Conservation (phyloP, 495 filamentous ascomycete species). For the Xylaria palmicola region DNA sequence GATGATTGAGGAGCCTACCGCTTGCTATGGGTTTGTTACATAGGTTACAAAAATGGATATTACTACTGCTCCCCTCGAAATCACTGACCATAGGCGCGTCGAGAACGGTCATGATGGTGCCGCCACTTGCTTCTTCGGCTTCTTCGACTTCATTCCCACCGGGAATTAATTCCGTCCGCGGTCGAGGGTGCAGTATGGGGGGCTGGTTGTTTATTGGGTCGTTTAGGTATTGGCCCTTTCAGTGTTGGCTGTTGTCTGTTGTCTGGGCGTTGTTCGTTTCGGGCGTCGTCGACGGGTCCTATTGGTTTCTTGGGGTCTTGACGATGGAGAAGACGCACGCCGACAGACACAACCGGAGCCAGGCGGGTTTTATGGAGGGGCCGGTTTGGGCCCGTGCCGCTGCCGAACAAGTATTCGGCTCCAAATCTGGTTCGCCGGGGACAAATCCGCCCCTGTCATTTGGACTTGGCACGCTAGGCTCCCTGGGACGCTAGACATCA, state of each 20-base stretch:
- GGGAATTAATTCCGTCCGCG: background rate
- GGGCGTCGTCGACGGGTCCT: too few species aligned
- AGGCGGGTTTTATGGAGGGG: slow-evolving; percentile 3
- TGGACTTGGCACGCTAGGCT: background rate
- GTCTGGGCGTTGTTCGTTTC: too few species aligned
- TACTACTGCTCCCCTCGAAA: background rate
- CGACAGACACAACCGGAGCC: background rate
- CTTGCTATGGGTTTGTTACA: slow-evolving; percentile 27
- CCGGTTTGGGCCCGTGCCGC: slow-evolving; percentile 5
- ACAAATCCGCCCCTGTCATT: background rate
- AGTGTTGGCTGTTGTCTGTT: too few species aligned
- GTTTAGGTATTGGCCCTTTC: too few species aligned
- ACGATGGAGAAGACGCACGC: background rate
- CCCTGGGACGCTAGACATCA: too few species aligned
- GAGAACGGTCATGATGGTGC: background rate
- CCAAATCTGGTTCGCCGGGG: background rate
- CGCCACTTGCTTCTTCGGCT: background rate
- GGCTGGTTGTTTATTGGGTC: background rate
- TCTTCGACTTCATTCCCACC: background rate
- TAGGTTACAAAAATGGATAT: slow-evolving; percentile 20
- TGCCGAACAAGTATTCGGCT: slow-evolving; percentile 3
- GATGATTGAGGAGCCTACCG: slow-evolving; percentile 16
- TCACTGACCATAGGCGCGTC: slow-evolving; percentile 1
- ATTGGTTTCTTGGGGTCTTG: too few species aligned
- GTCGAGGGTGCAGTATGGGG: background rate